Conservation (phyloP, 768 basidiomycete genomes). For the Russula sp. region DNA sequence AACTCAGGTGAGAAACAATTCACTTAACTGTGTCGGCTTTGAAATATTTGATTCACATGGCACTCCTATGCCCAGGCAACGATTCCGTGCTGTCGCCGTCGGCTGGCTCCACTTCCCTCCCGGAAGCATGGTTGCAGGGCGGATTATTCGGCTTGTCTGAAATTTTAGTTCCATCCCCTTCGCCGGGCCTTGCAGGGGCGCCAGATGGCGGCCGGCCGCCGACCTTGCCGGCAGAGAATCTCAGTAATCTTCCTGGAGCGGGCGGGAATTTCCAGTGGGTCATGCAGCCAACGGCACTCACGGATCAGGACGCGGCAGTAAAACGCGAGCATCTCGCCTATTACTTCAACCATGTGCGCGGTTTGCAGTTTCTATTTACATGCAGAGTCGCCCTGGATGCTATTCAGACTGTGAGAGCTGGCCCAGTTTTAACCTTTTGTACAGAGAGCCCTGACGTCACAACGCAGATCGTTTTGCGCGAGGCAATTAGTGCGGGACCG, state of each 20-base stretch:
- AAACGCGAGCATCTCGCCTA: conserved; percentile 43
- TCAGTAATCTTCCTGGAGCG: conserved; percentile 18
- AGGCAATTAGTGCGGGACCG: conserved; percentile 16
- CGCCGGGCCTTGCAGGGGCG: conserved; percentile 3
- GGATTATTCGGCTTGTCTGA: conserved; percentile 7
- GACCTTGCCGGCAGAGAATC: conserved; percentile 13
- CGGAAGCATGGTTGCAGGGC: conserved; percentile 10
- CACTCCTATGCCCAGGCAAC: conserved; percentile 7
- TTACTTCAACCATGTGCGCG: conserved; percentile 69
- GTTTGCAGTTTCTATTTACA: conserved; percentile 60
- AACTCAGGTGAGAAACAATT: conserved; percentile 17
- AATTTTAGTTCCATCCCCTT: neutral
- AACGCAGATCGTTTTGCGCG: conserved; percentile 13
- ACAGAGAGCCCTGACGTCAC: conserved; percentile 3
- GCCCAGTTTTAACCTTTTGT: conserved; percentile 1
- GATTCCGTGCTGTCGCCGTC: conserved; percentile 5
- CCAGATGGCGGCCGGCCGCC: conserved; percentile 1
- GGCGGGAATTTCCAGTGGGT: conserved; percentile 11
- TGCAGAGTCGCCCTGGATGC: conserved; percentile 56
- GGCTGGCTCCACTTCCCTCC: conserved; percentile 2
- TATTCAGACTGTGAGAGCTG: conserved; percentile 53
- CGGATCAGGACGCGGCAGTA: conserved; percentile 19
- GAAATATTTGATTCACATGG: neutral
- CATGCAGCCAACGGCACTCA: conserved; percentile 14
- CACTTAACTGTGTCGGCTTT: conserved; percentile 3